Conservation (phyloP, 2,329 filamentous ascomycete species). For the Waltergamsia citrina region DNA sequence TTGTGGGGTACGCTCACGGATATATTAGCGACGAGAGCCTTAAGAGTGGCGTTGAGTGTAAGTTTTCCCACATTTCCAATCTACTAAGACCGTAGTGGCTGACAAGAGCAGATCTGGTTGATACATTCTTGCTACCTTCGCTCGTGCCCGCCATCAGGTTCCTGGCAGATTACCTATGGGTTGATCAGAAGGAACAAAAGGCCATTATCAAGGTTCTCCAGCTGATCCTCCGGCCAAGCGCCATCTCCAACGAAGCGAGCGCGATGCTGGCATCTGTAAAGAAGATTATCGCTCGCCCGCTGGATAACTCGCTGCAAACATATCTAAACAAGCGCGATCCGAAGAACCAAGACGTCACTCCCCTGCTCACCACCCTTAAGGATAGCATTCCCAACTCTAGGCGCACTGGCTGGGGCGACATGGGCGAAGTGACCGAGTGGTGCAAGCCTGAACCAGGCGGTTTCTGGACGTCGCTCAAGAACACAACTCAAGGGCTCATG, state of each 20-base stretch:
- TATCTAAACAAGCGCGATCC: conserved; percentile 56
- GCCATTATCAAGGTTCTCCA: conserved; percentile 64
- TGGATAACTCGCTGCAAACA: conserved; percentile 57
- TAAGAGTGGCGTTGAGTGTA: conserved; percentile 68
- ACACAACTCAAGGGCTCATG: conserved; percentile 52
- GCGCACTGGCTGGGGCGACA: conserved; percentile 51
- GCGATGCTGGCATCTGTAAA: conserved; percentile 63
- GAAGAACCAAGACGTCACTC: conserved; percentile 58
- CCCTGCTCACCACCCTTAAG: conserved; percentile 56
- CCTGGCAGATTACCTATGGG: conserved; percentile 61
- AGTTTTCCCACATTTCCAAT: conserved; percentile 21
- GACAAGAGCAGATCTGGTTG: conserved; percentile 54
- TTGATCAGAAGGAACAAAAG: conserved; percentile 55
- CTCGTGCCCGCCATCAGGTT: conserved; percentile 65
- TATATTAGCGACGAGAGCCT: conserved; percentile 60
- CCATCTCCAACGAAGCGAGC: conserved; percentile 62
- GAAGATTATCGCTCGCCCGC: conserved; percentile 58
- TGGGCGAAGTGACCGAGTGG: conserved; percentile 63
- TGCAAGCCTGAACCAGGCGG: conserved; percentile 32
- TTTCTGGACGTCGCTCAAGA: conserved; percentile 46
- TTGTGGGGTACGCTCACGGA: conserved; percentile 58
- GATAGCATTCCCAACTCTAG: conserved; percentile 48
- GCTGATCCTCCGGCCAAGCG: conserved; percentile 59
- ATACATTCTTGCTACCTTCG: conserved; percentile 72
- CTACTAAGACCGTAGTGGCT: conserved; percentile 1